Evolutionary conservation across 2,329 filamentous ascomycete species (phyloP), one percentile per base, ranked within the genome.

Genomic region (Amesomyces nigricolor): DNA sequence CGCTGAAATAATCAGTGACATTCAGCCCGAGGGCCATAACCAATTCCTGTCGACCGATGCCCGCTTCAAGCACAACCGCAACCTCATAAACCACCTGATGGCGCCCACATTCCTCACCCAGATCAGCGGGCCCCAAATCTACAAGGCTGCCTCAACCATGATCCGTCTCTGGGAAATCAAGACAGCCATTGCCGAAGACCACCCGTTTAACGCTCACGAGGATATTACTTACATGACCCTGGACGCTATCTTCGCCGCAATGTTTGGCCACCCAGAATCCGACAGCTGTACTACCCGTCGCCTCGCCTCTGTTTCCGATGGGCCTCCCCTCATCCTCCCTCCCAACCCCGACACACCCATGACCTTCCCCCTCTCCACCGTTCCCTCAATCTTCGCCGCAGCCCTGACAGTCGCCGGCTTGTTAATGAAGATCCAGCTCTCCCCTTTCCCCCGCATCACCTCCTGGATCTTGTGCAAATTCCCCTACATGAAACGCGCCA

Each of bases 41-140:
- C 58, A 66, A 29, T 64, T 68, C 46, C 53, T 62, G 51, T 68
- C 67, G 4, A 66, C 62, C 1, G 66, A 69, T 22, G 51, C 62
- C 0, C 62, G 61, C n/a, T 73, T 66, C 62, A 68, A 67, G 59
- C 51, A 61, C 4, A 66, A 70, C 48, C 65, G 69, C 5, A 66
- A 67, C 13, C 65, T 73, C 2, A 61, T 73, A 46, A 68, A 69
- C 44, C 67, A 74, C 54, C 59, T 72, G 30, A 73, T 75, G 70
- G 61, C 67, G 2, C 67, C 67, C 1, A 61, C 58, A 0, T 75
- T 73, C 48, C 59, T 74, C 10, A 64, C 60, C 42, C 50, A 63
- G 8, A 65, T 73, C 2, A 67, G 63, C 45, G 71, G 66, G 0
- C 71, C 71, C 0, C 62, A 66, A 8, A 59, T 73, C 4, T 70